Percentiles rank a stretch among this genome's conserved stretches.
Conservation (phyloP, 2,329 filamentous ascomycete genomes). For the Trichoderma sp. region DNA sequence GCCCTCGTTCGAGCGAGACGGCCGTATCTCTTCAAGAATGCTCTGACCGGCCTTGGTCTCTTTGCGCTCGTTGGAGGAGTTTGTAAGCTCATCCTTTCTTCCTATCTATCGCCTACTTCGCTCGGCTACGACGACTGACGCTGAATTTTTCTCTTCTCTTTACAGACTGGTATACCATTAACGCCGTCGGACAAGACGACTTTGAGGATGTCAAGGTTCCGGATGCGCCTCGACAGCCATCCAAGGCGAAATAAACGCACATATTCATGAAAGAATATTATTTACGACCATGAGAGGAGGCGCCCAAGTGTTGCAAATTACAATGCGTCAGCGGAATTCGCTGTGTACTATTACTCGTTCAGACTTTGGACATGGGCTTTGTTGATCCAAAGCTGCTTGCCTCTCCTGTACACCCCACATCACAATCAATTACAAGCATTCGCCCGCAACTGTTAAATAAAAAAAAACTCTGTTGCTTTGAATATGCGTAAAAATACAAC, state of each 20-base stretch:
- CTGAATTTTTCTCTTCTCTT: neutral
- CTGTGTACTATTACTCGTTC: conserved; percentile 13
- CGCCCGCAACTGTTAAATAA: neutral
- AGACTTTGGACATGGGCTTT: neutral
- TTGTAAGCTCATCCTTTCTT: conserved; percentile 63
- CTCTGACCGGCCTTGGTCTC: conserved; percentile 73
- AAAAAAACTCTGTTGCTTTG: neutral
- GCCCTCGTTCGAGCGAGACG: conserved; percentile 87
- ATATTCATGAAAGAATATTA: neutral
- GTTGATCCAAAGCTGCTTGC: neutral
- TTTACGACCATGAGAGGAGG: neutral
- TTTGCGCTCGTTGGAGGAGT: conserved; percentile 74
- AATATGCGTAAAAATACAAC: neutral
- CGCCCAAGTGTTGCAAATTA: conserved; percentile 4
- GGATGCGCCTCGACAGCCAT: conserved; percentile 58
- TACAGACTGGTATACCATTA: conserved; percentile 62
- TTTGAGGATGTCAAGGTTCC: conserved; percentile 95
- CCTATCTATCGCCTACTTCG: too few species aligned
- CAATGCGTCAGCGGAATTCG: neutral
- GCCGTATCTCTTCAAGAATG: conserved; percentile 89
- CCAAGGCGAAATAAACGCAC: conserved; percentile 32
- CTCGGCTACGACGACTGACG: neutral
- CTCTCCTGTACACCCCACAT: neutral
- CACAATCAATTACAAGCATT: conserved; percentile 1
- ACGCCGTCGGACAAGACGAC: conserved; percentile 88